Evolutionary conservation across 176 grass and related monocot species (phyloP).

Genomic region (Dactylis glomerata): DNA sequence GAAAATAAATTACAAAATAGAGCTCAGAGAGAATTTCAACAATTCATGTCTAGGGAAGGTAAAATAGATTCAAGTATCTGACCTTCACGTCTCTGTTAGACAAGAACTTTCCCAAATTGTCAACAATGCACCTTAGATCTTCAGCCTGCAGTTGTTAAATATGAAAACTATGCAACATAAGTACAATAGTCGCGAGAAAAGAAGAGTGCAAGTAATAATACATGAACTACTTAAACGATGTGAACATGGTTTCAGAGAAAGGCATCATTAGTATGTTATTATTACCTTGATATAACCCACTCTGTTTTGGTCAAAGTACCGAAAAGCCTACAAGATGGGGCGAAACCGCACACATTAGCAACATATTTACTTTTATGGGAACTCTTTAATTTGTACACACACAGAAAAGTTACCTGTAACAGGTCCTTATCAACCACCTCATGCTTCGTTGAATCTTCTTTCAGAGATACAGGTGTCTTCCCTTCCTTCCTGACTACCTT

Average conservation of each 20-base stretch:
- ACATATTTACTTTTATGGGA: background rate
- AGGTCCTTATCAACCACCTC: conserved; percentile 58
- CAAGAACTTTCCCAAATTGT: conserved; percentile 65
- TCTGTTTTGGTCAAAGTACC: conserved; percentile 64
- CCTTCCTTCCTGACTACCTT: conserved; percentile 25
- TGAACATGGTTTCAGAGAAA: background rate
- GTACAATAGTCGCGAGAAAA: background rate
- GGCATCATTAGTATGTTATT: background rate
- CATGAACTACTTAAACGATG: background rate
- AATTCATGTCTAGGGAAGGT: background rate
- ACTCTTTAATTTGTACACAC: background rate
- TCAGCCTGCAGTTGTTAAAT: conserved; percentile 43
- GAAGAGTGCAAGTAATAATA: background rate
- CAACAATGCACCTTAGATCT: conserved; percentile 71
- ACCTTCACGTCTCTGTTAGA: conserved; percentile 69
- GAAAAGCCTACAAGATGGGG: conserved; percentile 59
- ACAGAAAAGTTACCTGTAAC: conserved; percentile 47
- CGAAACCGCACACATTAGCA: conserved; percentile 4
- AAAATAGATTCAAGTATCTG: conserved; percentile 7
- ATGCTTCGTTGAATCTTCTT: conserved; percentile 35
- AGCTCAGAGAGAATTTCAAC: background rate
- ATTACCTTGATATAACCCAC: conserved; percentile 67
- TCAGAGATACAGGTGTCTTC: conserved; percentile 20
- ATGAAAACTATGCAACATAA: background rate
- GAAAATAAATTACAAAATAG: background rate